A percentile compares a stretch with the other conserved stretches of the same genome.
phyloP scores from a whole-genome alignment of 2,329 filamentous ascomycete species.

The Alternaria dauci region DNA sequence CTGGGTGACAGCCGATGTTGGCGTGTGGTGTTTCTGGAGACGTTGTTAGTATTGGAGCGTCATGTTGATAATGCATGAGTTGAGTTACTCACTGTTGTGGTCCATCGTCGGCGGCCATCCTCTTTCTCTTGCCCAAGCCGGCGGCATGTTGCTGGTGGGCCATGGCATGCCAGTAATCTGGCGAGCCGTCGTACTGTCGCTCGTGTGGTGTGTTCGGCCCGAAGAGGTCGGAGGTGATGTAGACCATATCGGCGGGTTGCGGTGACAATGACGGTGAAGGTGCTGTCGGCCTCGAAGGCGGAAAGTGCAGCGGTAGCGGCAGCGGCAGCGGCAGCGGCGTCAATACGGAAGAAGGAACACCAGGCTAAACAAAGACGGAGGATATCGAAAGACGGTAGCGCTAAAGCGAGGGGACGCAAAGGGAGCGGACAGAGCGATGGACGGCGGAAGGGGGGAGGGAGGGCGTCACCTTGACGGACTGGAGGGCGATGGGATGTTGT shows the following conservation, averaged over 20 bases:
- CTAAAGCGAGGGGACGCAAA: neutral
- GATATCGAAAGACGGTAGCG: constrained; percentile 3
- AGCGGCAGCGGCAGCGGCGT: neutral
- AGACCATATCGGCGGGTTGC: constrained; percentile 39
- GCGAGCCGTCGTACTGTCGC: constrained; percentile 9
- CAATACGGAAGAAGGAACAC: neutral
- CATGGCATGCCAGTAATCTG: constrained; percentile 32
- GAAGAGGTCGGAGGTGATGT: constrained; percentile 50
- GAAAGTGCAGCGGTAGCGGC: neutral
- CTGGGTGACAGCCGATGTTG: constrained; percentile 24
- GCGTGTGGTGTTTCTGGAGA: constrained; percentile 6
- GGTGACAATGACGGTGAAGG: constrained; percentile 20
- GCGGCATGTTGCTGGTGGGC: constrained; percentile 26
- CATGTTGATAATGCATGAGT: neutral
- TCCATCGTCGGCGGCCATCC: constrained; percentile 26
- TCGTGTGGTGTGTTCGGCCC: constrained; percentile 27
- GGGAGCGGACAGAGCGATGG: constrained; percentile 8
- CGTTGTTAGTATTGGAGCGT: constrained; percentile 8
- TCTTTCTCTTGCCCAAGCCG: constrained; percentile 45
- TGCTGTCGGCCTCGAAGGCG: constrained; percentile 17
- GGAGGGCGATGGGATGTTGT: neutral
- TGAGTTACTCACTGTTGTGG: constrained; percentile 20
- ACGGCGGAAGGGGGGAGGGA: neutral
- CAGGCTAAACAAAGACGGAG: neutral
- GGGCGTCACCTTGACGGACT: neutral